phyloP scores from a whole-genome alignment of 768 basidiomycete genomes.

The Gloeophyllum trabeum region DNA sequence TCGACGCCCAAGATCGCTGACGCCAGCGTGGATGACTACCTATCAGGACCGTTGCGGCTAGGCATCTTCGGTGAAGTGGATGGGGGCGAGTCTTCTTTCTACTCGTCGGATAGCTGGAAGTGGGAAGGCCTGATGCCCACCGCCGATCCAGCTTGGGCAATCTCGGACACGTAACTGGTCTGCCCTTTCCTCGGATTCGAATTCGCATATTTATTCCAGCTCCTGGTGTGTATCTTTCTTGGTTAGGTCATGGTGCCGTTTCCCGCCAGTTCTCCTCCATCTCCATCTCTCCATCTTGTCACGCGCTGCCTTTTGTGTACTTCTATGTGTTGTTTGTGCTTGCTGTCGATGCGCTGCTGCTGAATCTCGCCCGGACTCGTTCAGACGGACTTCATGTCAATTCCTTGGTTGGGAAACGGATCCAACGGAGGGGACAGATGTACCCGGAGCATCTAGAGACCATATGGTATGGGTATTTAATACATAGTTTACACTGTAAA shows the following conservation, averaged over 20 bases:
- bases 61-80: conserved; percentile 62
- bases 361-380: not conserved
- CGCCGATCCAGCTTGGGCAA: conserved; percentile 64
- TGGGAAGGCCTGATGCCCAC: conserved; percentile 61
- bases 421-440: not conserved
- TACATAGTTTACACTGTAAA: too few species aligned
- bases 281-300: not conserved
- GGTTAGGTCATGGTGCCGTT: too few species aligned
- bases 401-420: not conserved
- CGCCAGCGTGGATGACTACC: conserved; percentile 30
- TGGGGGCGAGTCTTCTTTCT: conserved; percentile 66
- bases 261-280: too few species aligned
- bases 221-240: too few species aligned
- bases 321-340: not conserved
- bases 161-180: conserved; percentile 39
- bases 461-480: too few species aligned
- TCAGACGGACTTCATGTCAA: not conserved
- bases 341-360: not conserved
- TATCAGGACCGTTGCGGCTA: conserved; percentile 43
- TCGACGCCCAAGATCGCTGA: conserved; percentile 21
- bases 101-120: conserved; percentile 48
- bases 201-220: too few species aligned
- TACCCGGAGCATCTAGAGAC: not conserved
- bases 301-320: not conserved
- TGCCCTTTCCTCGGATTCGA: not conserved